phyloP scores from a whole-genome alignment of 2,329 filamentous ascomycete species.

The Samsoniella hepiali region DNA sequence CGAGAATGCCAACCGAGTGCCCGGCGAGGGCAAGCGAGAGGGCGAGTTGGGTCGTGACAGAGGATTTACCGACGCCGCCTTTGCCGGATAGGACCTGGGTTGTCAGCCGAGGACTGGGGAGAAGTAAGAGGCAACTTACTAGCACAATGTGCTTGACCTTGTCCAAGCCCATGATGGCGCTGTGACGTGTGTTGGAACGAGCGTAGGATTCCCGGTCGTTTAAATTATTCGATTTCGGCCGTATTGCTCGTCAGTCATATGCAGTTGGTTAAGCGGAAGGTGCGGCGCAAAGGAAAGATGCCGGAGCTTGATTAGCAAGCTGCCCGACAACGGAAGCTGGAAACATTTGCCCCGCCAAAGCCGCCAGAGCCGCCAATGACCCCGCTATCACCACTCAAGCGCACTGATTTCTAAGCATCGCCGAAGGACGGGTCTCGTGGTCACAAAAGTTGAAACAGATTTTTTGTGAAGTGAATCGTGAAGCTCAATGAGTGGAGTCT shows the following conservation, averaged over 20 bases:
- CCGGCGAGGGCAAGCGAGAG: constrained; percentile 82
- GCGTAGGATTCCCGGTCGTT: background rate
- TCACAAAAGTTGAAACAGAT: no score
- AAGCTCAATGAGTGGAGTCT: no score
- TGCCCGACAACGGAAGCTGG: constrained; percentile 4
- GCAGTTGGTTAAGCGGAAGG: background rate
- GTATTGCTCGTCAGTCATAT: background rate
- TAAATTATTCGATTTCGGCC: background rate
- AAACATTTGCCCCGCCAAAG: constrained; percentile 11
- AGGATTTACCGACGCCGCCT: constrained; percentile 96
- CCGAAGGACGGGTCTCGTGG: background rate
- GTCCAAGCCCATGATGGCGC: constrained; percentile 37
- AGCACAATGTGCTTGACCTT: constrained; percentile 76
- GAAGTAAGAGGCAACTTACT: constrained; percentile 41
- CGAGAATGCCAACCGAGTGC: constrained; percentile 88
- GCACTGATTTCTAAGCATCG: constrained; percentile 7
- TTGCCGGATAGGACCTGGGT: constrained; percentile 81
- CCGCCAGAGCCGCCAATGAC: background rate
- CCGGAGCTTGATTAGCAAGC: constrained; percentile 8
- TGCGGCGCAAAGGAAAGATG: background rate
- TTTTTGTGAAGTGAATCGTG: no score
- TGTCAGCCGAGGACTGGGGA: background rate
- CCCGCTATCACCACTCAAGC: background rate
- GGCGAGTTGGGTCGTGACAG: constrained; percentile 93
- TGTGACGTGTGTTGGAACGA: background rate